A percentile compares a stretch with the other conserved stretches of the same genome.
These are phyloP conservation scores for Metroxylon sagu DNA, from an alignment of 176 grass and related monocot genomes.

Conservation along the genomic window DNA sequence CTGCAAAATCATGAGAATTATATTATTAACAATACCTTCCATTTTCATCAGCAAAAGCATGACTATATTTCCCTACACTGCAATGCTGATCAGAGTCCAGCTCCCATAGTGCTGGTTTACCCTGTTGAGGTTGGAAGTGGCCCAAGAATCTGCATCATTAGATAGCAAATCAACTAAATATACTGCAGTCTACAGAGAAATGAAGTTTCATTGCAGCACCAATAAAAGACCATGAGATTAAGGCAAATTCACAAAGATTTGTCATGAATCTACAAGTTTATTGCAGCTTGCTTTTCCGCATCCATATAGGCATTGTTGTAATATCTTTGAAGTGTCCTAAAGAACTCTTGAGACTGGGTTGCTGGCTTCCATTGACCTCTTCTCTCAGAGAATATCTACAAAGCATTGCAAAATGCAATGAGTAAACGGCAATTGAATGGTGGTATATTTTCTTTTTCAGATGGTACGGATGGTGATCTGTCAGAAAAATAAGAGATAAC, in stretches of 20 bases:
- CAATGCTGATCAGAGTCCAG: constrained; percentile 49
- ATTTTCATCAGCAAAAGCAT: constrained; percentile 27
- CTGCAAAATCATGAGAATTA: too few species aligned
- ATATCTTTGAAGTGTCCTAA: constrained; percentile 83
- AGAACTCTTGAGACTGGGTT: constrained; percentile 76
- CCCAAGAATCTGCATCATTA: constrained; percentile 69
- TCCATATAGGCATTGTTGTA: constrained; percentile 92
- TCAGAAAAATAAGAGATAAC: not conserved
- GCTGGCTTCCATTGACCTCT: constrained; percentile 75
- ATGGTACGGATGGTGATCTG: too few species aligned
- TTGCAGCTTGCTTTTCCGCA: constrained; percentile 84
- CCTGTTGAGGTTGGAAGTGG: constrained; percentile 66
- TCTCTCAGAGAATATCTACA: constrained; percentile 92
- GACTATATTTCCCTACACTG: constrained; percentile 27
- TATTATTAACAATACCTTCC: constrained; percentile 27
- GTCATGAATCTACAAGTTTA: constrained; percentile 75
- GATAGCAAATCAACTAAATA: constrained; percentile 12
- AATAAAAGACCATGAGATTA: not conserved
- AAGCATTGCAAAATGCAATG: constrained; percentile 21
- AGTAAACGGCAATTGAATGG: constrained; percentile 20
- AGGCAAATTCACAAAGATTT: constrained; percentile 1
- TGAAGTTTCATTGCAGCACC: too few species aligned
- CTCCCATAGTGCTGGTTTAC: constrained; percentile 75
- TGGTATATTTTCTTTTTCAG: not conserved
- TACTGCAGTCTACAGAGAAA: too few species aligned